These are phyloP conservation scores for Pestalotiopsis fici DNA, from an alignment of 2,329 filamentous ascomycete genomes.

Conservation along the genomic window DNA sequence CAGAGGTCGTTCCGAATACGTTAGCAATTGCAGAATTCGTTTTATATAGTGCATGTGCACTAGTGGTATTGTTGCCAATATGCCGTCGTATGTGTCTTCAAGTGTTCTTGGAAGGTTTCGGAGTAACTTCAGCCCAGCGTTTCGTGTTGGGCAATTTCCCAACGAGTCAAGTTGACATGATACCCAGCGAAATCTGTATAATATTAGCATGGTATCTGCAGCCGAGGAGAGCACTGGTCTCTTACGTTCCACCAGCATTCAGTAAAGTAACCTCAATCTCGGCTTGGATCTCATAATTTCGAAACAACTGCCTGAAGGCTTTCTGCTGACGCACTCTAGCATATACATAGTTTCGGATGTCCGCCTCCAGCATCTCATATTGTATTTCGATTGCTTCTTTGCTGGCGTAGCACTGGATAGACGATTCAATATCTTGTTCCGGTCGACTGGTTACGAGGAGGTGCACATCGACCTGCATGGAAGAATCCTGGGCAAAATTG, in stretches of 20 bases:
- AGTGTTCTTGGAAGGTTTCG: conserved; percentile 15
- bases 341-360: conserved; percentile 26
- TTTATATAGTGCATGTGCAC: not conserved
- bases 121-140: conserved; percentile 2
- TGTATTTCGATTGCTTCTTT: conserved; percentile 20
- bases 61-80: conserved; percentile 10
- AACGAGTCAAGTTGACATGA: conserved; percentile 19
- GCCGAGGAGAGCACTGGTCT: not conserved
- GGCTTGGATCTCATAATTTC: conserved; percentile 16
- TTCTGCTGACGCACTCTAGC: conserved; percentile 17
- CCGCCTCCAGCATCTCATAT: conserved; percentile 17
- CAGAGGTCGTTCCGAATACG: conserved; percentile 24
- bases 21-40: conserved; percentile 20
- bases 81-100: conserved; percentile 18
- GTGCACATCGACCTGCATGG: conserved; percentile 11
- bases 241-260: conserved; percentile 15
- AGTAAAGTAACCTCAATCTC: conserved; percentile 22
- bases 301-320: conserved; percentile 24
- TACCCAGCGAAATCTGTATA: conserved; percentile 22
- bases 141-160: conserved; percentile 14
- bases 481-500: not conserved
- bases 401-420: conserved; percentile 14
- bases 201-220: conserved; percentile 2
- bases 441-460: conserved; percentile 23
- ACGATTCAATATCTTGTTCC: conserved; percentile 23